A percentile compares a stretch with the other conserved stretches of the same genome.
phyloP scores from a whole-genome alignment of 2,329 filamentous ascomycete genomes.

The Aspergillus fischeri region DNA sequence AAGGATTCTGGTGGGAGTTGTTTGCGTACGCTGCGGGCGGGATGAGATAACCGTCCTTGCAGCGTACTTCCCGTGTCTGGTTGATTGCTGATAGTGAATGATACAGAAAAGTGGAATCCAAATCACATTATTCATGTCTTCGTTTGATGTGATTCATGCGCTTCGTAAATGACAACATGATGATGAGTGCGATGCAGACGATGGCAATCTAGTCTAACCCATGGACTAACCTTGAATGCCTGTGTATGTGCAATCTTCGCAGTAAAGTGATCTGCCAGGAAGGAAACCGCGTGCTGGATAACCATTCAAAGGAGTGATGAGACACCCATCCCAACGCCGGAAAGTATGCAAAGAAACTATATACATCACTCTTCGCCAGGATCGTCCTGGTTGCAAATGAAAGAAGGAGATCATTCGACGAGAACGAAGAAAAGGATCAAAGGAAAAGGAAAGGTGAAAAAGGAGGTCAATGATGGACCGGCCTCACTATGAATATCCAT shows the following conservation, averaged over 20 bases:
- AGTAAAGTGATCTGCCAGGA: not conserved
- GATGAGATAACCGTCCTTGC: too few relatives aligned
- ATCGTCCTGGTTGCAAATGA: not conserved
- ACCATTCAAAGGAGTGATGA: not conserved
- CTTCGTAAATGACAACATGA: not conserved
- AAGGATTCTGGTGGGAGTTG: not conserved
- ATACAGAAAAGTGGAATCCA: not conserved
- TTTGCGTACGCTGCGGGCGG: not conserved
- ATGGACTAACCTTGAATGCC: not conserved
- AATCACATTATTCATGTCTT: not conserved
- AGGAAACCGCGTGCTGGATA: not conserved
- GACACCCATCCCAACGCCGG: conserved; percentile 9
- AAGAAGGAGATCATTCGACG: not conserved
- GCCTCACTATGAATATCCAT: not conserved
- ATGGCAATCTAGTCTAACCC: not conserved
- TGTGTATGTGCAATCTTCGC: not conserved
- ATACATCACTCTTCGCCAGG: not conserved
- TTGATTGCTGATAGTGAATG: not conserved
- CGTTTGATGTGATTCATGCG: not conserved
- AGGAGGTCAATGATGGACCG: not conserved
- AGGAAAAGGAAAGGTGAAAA: not conserved
- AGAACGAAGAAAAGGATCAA: conserved; percentile 1
- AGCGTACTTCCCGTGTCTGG: not conserved
- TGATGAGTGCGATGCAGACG: not conserved
- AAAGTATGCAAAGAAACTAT: conserved; percentile 1